Percentiles rank a stretch among this genome's conserved stretches.
Evolutionary conservation across 192 early-diverging fungal genomes (phyloP).

Genomic region (Mortierella hygrophila): DNA sequence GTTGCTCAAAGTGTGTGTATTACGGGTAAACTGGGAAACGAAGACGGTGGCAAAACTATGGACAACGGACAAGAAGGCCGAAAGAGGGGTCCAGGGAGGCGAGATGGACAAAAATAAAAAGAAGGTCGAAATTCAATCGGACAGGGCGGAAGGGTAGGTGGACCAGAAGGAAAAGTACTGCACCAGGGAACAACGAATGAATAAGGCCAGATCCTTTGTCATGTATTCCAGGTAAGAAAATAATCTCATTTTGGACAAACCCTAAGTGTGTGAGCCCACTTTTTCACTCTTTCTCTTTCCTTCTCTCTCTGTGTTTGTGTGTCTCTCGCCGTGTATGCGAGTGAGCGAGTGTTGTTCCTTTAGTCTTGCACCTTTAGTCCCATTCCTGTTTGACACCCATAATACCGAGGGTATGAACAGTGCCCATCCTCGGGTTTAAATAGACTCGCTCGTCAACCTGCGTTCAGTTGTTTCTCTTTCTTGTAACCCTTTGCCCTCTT

Average conservation of each 20-base stretch:
- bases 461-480: too few relatives aligned
- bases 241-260: neutral
- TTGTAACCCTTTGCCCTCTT: too few relatives aligned
- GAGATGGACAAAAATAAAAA: neutral
- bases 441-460: neutral
- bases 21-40: neutral
- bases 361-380: neutral
- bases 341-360: neutral
- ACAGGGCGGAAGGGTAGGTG: neutral
- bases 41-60: neutral
- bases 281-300: neutral
- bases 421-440: neutral
- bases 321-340: neutral
- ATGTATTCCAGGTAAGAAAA: neutral
- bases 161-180: neutral
- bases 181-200: neutral
- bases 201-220: neutral
- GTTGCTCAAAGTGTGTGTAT: neutral
- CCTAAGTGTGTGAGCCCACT: neutral
- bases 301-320: neutral
- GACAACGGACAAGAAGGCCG: neutral
- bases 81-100: neutral
- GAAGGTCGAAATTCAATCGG: neutral
- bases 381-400: neutral
- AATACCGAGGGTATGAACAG: neutral